A percentile compares a stretch with the other conserved stretches of the same genome.
Evolutionary conservation across 2,329 filamentous ascomycete genomes (phyloP).

Genomic region (Trichoderma endophyticum): DNA sequence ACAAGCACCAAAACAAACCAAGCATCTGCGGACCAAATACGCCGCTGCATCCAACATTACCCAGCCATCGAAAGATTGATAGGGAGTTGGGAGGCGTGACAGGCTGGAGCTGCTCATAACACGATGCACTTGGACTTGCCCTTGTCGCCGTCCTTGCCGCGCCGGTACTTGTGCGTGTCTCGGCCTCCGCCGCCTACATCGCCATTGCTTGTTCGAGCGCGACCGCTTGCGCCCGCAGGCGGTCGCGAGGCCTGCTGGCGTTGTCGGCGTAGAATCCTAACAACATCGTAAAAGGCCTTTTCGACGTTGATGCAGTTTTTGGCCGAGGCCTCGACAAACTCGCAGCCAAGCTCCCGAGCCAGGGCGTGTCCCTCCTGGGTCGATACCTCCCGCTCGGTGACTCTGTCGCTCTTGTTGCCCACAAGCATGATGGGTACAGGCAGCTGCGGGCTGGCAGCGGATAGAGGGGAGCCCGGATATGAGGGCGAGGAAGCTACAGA

Average conservation of each 20-base stretch:
- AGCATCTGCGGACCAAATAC: background rate
- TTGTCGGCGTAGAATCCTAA: slow-evolving; percentile 82
- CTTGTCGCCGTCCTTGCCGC: slow-evolving; percentile 37
- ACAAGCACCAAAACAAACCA: background rate
- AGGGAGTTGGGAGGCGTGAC: background rate
- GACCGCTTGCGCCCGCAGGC: slow-evolving; percentile 33
- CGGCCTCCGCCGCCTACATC: slow-evolving; percentile 34
- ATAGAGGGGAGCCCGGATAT: slow-evolving; percentile 71
- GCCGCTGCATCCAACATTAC: background rate
- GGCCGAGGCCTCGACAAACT: slow-evolving; percentile 94
- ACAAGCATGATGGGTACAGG: slow-evolving; percentile 96
- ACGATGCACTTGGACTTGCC: slow-evolving; percentile 38
- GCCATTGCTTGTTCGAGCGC: slow-evolving; percentile 40
- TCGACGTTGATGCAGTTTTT: slow-evolving; percentile 99
- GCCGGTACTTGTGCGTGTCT: slow-evolving; percentile 30
- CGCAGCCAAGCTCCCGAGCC: slow-evolving; percentile 87
- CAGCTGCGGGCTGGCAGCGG: slow-evolving; percentile 55
- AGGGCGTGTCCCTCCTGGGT: slow-evolving; percentile 93
- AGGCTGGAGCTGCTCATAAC: slow-evolving; percentile 33
- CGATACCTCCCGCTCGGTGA: slow-evolving; percentile 92
- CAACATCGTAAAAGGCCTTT: slow-evolving; percentile 97
- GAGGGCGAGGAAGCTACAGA: slow-evolving; percentile 74
- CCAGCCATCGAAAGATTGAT: background rate
- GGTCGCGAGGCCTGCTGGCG: slow-evolving; percentile 56
- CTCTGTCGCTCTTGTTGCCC: slow-evolving; percentile 96